Percentiles rank a stretch among this genome's conserved stretches.
These are phyloP conservation scores for Laetiporus sulphureus DNA, from an alignment of 1,284 basidiomycete species.

Conservation along the genomic window DNA sequence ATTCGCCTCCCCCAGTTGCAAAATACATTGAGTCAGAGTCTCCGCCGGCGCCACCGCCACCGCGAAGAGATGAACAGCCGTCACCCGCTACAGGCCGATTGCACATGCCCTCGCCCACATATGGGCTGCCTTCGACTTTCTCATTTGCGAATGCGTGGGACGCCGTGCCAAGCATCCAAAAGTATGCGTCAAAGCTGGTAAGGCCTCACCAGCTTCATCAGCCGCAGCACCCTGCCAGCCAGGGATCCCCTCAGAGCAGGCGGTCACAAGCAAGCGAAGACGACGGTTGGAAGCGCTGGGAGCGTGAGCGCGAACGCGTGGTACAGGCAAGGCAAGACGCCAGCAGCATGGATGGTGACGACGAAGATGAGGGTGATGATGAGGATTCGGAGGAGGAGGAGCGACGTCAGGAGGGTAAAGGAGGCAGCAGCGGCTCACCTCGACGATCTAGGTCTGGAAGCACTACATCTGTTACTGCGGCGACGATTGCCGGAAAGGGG, in stretches of 20 bases:
- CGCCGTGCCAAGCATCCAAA: constrained; percentile 66
- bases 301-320: constrained; percentile 32
- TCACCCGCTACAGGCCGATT: constrained; percentile 5
- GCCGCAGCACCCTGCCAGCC: constrained; percentile 26
- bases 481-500: constrained; percentile 27
- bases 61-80: neutral
- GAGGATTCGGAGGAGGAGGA: constrained; percentile 50
- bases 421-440: constrained; percentile 16
- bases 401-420: constrained; percentile 22
- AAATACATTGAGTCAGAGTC: constrained; percentile 33
- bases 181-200: constrained; percentile 62
- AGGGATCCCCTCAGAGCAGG: constrained; percentile 21
- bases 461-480: constrained; percentile 15
- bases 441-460: constrained; percentile 30
- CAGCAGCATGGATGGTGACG: constrained; percentile 74
- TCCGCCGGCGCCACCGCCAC: constrained; percentile 3
- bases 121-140: constrained; percentile 48
- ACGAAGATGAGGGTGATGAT: constrained; percentile 72
- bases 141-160: constrained; percentile 83
- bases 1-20: constrained; percentile 46
- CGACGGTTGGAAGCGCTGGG: constrained; percentile 34
- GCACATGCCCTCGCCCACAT: constrained; percentile 21
- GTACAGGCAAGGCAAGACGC: constrained; percentile 54
- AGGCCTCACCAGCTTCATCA: constrained; percentile 37
- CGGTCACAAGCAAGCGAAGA: constrained; percentile 20